Conservation (phyloP, 352 stramenopile species). For the Phytophthora multivora region DNA sequence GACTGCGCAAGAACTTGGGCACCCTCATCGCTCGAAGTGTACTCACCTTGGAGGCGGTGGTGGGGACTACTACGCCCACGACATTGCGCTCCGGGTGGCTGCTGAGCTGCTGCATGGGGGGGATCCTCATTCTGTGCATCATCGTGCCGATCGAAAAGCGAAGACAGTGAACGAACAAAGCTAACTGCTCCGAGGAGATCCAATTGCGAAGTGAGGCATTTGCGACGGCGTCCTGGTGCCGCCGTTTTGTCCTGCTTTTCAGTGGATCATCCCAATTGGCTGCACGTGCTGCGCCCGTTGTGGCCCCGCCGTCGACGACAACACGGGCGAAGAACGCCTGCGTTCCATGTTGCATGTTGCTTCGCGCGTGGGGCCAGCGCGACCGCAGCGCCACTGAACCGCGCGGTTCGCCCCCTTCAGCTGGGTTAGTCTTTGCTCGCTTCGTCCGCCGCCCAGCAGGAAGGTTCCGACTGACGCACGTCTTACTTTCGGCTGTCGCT, state of each 20-base stretch:
- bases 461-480: conserved; percentile 23
- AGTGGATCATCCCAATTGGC: conserved; percentile 5
- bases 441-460: conserved; percentile 5
- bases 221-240: neutral
- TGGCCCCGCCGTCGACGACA: conserved; percentile 1
- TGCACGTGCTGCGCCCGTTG: conserved; percentile 5
- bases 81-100: conserved; percentile 11
- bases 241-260: conserved; percentile 18
- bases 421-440: conserved; percentile 11
- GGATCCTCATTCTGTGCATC: conserved; percentile 37
- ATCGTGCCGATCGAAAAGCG: conserved; percentile 7
- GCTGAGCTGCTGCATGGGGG: conserved; percentile 25
- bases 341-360: conserved; percentile 33
- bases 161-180: neutral
- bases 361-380: conserved; percentile 19
- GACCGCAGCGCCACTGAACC: conserved; percentile 12
- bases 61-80: neutral
- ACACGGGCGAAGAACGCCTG: neutral
- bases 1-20: conserved; percentile 77
- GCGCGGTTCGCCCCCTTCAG: conserved; percentile 11
- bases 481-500: conserved; percentile 30
- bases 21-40: conserved; percentile 45
- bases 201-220: conserved; percentile 35
- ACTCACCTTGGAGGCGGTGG: conserved; percentile 23
- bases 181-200: conserved; percentile 22